Percentiles rank a stretch among this genome's conserved stretches.
phyloP scores from a whole-genome alignment of 176 grass and related monocot species.

The Eragrostis nindensis region DNA sequence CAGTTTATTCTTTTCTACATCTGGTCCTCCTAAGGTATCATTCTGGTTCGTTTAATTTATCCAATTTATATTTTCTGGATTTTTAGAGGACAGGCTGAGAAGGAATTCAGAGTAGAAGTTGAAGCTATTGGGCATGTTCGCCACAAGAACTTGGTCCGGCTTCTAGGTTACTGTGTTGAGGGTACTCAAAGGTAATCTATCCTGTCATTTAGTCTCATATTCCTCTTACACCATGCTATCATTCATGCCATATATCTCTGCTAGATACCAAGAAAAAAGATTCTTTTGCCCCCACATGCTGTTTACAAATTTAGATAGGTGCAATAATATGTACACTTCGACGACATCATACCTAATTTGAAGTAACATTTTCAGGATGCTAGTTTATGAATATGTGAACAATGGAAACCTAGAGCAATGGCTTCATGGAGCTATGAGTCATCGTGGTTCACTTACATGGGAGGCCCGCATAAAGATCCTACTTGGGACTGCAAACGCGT shows the following conservation, averaged over 20 bases:
- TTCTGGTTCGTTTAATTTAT: conserved; percentile 1
- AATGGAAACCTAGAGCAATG: conserved; percentile 88
- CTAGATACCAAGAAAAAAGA: neutral
- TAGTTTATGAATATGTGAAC: conserved; percentile 88
- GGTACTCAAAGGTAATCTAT: conserved; percentile 80
- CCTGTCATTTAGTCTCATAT: conserved; percentile 17
- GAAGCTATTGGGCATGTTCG: conserved; percentile 94
- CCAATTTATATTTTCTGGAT: conserved; percentile 26
- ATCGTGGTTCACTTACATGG: conserved; percentile 73
- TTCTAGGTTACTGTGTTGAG: conserved; percentile 81
- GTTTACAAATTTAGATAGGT: neutral
- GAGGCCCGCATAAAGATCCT: conserved; percentile 80
- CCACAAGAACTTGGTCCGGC: conserved; percentile 85
- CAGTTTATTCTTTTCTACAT: neutral
- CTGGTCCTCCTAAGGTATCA: conserved; percentile 19
- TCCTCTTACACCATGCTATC: conserved; percentile 1
- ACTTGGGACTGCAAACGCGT: conserved; percentile 90
- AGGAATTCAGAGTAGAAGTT: conserved; percentile 93
- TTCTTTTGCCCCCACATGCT: neutral
- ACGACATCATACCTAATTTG: conserved; percentile 15
- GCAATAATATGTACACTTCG: neutral
- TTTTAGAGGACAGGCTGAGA: conserved; percentile 83
- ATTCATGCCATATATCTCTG: conserved; percentile 20
- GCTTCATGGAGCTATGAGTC: conserved; percentile 91
- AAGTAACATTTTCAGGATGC: conserved; percentile 60